phyloP scores from a whole-genome alignment of 2,329 filamentous ascomycete species.

The Albophoma yamanashiensis region DNA sequence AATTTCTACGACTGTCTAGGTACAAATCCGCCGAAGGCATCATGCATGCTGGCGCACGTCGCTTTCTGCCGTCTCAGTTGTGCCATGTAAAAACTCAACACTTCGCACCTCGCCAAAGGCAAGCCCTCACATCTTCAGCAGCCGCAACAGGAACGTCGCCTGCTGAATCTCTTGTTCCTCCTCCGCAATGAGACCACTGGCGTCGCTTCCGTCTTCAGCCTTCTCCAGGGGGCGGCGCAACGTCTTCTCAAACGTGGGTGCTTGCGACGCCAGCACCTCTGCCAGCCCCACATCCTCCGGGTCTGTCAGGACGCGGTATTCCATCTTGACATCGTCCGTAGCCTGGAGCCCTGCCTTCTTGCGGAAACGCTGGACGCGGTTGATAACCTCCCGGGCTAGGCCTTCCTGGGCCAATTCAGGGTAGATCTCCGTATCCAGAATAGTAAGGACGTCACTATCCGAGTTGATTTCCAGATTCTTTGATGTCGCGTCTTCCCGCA shows the following conservation, averaged over 20 bases:
- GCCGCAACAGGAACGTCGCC: slow-evolving; percentile 65
- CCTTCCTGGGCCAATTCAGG: slow-evolving; percentile 83
- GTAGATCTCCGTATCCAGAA: slow-evolving; percentile 75
- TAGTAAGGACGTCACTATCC: slow-evolving; percentile 80
- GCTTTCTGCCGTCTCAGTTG: background rate
- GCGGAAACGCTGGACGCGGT: slow-evolving; percentile 80
- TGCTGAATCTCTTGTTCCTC: slow-evolving; percentile 82
- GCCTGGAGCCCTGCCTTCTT: slow-evolving; percentile 88
- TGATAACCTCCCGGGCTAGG: slow-evolving; percentile 82
- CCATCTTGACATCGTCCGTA: slow-evolving; percentile 93
- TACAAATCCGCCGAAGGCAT: background rate
- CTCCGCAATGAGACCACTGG: slow-evolving; percentile 51
- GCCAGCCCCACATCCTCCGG: slow-evolving; percentile 66
- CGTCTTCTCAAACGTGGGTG: slow-evolving; percentile 61
- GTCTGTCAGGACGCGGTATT: slow-evolving; percentile 73
- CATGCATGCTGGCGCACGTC: background rate
- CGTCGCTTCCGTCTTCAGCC: slow-evolving; percentile 11
- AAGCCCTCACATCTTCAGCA: slow-evolving; percentile 55
- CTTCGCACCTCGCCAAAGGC: background rate
- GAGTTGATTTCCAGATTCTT: slow-evolving; percentile 78
- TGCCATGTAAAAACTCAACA: background rate
- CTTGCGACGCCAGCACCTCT: slow-evolving; percentile 58
- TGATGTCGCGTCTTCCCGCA: slow-evolving; percentile 61
- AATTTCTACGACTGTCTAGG: background rate
- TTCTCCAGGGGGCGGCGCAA: slow-evolving; percentile 64